Evolutionary conservation across 768 basidiomycete species (phyloP).

Genomic region (Paxillus ammoniavirescens): DNA sequence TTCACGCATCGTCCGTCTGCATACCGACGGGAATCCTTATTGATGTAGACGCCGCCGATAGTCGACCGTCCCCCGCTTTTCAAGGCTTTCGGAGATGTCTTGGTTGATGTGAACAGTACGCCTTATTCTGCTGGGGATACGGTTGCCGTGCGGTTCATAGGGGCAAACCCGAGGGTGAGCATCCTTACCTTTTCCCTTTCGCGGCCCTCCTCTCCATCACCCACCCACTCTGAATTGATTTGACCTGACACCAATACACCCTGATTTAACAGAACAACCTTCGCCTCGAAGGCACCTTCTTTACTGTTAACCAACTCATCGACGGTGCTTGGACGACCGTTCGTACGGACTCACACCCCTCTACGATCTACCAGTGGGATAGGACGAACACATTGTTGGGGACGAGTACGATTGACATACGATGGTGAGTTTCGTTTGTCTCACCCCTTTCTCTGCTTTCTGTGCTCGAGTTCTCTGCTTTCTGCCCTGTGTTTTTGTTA

Average conservation of each 20-base stretch:
- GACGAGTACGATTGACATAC: conserved; percentile 62
- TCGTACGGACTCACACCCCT: conserved; percentile 77
- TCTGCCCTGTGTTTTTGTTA: too few species aligned
- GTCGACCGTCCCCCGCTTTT: conserved; percentile 57
- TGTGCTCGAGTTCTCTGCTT: too few species aligned
- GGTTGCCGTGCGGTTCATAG: conserved; percentile 64
- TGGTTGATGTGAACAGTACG: conserved; percentile 49
- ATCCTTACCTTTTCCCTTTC: not conserved
- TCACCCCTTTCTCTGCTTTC: not conserved
- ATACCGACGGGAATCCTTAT: not conserved
- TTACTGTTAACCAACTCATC: conserved; percentile 58
- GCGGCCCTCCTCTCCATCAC: not conserved
- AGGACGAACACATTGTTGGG: conserved; percentile 57
- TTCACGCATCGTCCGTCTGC: not conserved
- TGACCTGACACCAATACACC: not conserved
- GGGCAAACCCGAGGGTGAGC: conserved; percentile 74
- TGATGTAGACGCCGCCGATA: conserved; percentile 53
- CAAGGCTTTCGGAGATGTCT: conserved; percentile 60
- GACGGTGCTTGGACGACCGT: conserved; percentile 53
- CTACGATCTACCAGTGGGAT: conserved; percentile 65
- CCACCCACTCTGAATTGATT: not conserved
- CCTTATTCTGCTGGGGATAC: conserved; percentile 57
- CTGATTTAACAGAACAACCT: conserved; percentile 61
- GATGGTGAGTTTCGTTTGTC: conserved; percentile 47
- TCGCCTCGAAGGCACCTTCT: conserved; percentile 68